Percentiles rank a stretch among this genome's conserved stretches.
Conservation (phyloP, 176 grass and related monocot genomes). For the Juncus effusus region DNA sequence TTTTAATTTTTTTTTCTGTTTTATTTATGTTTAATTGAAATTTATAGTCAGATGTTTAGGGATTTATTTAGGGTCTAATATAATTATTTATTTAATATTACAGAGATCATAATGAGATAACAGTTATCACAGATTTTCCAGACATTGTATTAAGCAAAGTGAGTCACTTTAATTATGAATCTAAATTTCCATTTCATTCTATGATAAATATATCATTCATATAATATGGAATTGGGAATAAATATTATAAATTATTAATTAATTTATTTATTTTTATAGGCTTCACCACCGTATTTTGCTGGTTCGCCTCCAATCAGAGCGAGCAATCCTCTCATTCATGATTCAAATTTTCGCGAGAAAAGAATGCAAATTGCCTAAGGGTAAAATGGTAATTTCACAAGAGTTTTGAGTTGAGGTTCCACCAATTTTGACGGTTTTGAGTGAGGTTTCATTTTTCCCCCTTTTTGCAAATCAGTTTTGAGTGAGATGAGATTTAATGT, state of each 20-base stretch:
- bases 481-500: too few species aligned
- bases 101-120: conserved; percentile 36
- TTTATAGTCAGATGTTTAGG: background rate
- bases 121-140: conserved; percentile 39
- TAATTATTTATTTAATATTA: background rate
- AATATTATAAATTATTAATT: background rate
- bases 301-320: conserved; percentile 51
- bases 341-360: conserved; percentile 40
- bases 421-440: conserved; percentile 34
- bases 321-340: conserved; percentile 54
- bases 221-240: conserved; percentile 20
- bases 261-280: conserved; percentile 25
- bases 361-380: conserved; percentile 33
- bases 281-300: conserved; percentile 57
- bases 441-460: background rate
- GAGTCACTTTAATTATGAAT: background rate
- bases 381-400: conserved; percentile 27
- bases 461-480: too few species aligned
- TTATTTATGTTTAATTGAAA: background rate
- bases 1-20: background rate
- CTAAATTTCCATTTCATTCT: background rate
- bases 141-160: conserved; percentile 59
- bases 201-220: background rate
- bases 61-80: background rate
- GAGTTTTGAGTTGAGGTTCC: conserved; percentile 34